Evolutionary conservation across 768 basidiomycete species (phyloP).

Genomic region (Leccinum subgranulosum): DNA sequence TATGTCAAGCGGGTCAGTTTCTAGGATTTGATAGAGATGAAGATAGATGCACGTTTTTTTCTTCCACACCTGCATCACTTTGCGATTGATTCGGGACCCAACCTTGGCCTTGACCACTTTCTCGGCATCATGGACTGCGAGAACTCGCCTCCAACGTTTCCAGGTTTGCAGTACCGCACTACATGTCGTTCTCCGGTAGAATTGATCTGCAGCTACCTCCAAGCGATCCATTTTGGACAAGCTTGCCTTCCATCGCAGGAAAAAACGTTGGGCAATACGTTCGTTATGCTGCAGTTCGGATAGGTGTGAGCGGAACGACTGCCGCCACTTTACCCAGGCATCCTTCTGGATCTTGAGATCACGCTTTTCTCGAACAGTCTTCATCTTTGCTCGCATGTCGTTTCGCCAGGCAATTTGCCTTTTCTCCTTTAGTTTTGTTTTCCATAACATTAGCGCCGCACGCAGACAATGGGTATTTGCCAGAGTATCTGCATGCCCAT

Average conservation of each 20-base stretch:
- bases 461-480: conserved; percentile 46
- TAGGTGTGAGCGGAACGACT: conserved; percentile 47
- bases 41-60: conserved; percentile 45
- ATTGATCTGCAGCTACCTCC: conserved; percentile 49
- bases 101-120: conserved; percentile 42
- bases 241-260: conserved; percentile 52
- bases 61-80: conserved; percentile 56
- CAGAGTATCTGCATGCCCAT: conserved; percentile 41
- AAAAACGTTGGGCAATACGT: conserved; percentile 42
- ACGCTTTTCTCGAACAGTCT: conserved; percentile 51
- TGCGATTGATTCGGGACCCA: conserved; percentile 46
- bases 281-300: conserved; percentile 50
- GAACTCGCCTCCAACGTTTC: conserved; percentile 54
- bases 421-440: conserved; percentile 47
- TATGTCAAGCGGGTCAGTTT: conserved; percentile 24
- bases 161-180: conserved; percentile 42
- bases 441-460: conserved; percentile 51
- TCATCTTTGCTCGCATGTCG: conserved; percentile 73
- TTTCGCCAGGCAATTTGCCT: conserved; percentile 59
- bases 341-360: conserved; percentile 53
- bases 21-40: background rate
- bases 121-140: conserved; percentile 45
- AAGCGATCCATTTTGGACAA: conserved; percentile 41
- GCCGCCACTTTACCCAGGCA: conserved; percentile 68
- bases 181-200: conserved; percentile 38